Conservation (phyloP, 352 stramenopile species). For the Phytophthora citrophthora region DNA sequence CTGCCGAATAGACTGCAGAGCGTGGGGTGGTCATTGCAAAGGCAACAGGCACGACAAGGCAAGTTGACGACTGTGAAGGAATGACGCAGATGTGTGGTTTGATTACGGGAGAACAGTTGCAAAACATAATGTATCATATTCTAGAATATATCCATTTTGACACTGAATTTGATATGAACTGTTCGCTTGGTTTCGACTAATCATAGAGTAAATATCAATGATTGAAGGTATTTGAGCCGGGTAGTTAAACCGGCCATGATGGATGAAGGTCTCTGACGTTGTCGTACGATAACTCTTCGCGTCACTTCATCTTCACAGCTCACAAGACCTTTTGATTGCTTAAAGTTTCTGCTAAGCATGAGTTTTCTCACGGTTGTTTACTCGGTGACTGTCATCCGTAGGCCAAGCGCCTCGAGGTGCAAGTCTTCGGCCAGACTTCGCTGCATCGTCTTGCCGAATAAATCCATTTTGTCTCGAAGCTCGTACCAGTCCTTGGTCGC, state of each 20-base stretch:
- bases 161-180: too few relatives aligned
- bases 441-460: slow-evolving; percentile 34
- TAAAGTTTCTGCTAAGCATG: not conserved
- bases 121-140: not conserved
- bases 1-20: not conserved
- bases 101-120: not conserved
- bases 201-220: not conserved
- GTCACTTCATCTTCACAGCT: too few relatives aligned
- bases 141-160: not conserved
- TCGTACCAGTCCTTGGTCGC: slow-evolving; percentile 26
- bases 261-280: not conserved
- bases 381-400: not conserved
- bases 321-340: too few relatives aligned
- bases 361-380: not conserved
- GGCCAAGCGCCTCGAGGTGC: slow-evolving; percentile 9
- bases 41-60: not conserved
- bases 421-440: slow-evolving; percentile 32
- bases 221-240: not conserved
- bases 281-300: not conserved
- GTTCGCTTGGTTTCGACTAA: too few relatives aligned
- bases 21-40: not conserved
- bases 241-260: slow-evolving; percentile 11
- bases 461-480: slow-evolving; percentile 36
- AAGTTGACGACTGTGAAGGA: slow-evolving; percentile 8
- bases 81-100: not conserved